phyloP scores from a whole-genome alignment of 441 rosid species.

The Brassica balearica region DNA sequence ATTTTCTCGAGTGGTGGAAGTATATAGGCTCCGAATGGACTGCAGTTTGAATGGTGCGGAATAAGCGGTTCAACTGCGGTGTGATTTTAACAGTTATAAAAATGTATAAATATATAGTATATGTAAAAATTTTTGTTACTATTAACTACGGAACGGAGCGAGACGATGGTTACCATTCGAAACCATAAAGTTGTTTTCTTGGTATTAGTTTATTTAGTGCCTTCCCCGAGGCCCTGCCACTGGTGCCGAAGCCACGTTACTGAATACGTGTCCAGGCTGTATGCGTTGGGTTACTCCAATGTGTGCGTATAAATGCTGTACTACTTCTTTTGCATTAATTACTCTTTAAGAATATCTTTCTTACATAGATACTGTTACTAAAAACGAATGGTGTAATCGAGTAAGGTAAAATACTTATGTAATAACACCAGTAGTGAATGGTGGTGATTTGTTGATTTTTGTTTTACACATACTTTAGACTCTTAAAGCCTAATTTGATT shows the following conservation, averaged over 20 bases:
- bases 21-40: too few species aligned
- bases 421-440: background rate
- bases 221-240: slow-evolving; percentile 31
- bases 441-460: background rate
- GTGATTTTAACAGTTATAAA: too few species aligned
- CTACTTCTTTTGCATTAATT: background rate
- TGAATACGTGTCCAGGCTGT: slow-evolving; percentile 19
- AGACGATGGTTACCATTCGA: too few species aligned
- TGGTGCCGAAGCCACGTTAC: slow-evolving; percentile 34
- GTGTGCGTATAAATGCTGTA: slow-evolving; percentile 1
- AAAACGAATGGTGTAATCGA: background rate
- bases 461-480: too few species aligned
- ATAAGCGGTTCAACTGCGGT: too few species aligned
- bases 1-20: too few species aligned
- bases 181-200: too few species aligned
- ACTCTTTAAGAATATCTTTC: background rate
- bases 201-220: background rate
- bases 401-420: background rate
- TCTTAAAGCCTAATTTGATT: background rate
- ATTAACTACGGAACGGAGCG: too few species aligned
- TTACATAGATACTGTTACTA: background rate
- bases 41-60: too few species aligned
- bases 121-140: too few species aligned
- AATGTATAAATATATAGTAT: too few species aligned
- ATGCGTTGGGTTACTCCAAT: slow-evolving; percentile 12